Conservation (phyloP, 192 early-diverging fungal genomes). For the Jimgerdemannia lactiflua region DNA sequence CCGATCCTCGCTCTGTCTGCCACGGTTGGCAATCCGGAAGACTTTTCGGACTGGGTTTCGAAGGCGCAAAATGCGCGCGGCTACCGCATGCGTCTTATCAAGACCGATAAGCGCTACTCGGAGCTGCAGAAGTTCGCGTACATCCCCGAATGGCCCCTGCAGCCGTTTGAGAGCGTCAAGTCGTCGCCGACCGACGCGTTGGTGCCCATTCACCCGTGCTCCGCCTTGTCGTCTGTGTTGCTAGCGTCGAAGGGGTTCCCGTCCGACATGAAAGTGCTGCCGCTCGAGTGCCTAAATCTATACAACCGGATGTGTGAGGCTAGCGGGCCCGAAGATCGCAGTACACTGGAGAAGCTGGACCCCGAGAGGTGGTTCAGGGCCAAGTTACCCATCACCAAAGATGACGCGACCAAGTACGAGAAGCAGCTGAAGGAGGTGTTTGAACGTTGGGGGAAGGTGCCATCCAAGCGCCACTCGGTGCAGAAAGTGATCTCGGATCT, state of each 20-base stretch:
- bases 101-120: slow-evolving; percentile 34
- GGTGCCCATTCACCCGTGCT: slow-evolving; percentile 30
- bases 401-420: slow-evolving; percentile 25
- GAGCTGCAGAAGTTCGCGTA: slow-evolving; percentile 38
- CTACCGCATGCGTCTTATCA: slow-evolving; percentile 20
- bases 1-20: slow-evolving; percentile 43
- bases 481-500: slow-evolving; percentile 4
- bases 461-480: not conserved
- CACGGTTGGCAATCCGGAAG: slow-evolving; percentile 32
- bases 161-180: not conserved
- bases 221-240: slow-evolving; percentile 14
- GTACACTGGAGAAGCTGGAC: slow-evolving; percentile 9
- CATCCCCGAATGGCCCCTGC: slow-evolving; percentile 16
- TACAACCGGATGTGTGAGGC: slow-evolving; percentile 26
- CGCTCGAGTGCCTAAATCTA: slow-evolving; percentile 30
- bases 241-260: slow-evolving; percentile 19
- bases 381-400: slow-evolving; percentile 17
- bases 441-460: slow-evolving; percentile 4
- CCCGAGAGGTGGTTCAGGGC: slow-evolving; percentile 32
- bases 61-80: slow-evolving; percentile 13
- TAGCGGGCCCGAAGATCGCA: not conserved
- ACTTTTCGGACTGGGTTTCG: slow-evolving; percentile 28
- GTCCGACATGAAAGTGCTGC: slow-evolving; percentile 25
- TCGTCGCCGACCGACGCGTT: slow-evolving; percentile 1
- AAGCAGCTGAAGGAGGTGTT: slow-evolving; percentile 25